These are phyloP conservation scores for Kalmanozyma brasiliensis DNA, from an alignment of 1,284 basidiomycete species.

Conservation along the genomic window DNA sequence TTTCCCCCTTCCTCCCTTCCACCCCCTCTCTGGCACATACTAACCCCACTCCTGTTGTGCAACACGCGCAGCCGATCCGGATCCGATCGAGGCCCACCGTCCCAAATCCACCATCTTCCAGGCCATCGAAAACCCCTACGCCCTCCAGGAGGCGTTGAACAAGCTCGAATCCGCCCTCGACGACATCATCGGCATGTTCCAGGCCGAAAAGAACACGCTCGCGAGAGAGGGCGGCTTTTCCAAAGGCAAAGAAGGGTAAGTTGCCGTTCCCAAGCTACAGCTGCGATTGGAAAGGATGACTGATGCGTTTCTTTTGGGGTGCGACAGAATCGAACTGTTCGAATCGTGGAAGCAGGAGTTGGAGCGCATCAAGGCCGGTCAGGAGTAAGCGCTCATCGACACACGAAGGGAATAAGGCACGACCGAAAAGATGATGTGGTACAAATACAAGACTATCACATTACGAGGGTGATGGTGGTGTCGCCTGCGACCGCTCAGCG, in stretches of 20 bases:
- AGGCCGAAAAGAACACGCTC: constrained; percentile 56
- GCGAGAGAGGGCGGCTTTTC: constrained; percentile 50
- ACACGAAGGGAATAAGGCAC: background rate
- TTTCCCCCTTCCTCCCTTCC: background rate
- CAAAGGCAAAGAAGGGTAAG: constrained; percentile 60
- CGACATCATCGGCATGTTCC: constrained; percentile 56
- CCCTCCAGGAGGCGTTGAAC: constrained; percentile 51
- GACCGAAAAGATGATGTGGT: background rate
- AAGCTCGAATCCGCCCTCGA: constrained; percentile 54
- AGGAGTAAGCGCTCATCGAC: constrained; percentile 15
- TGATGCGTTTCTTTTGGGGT: background rate
- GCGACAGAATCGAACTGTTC: constrained; percentile 44
- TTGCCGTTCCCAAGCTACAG: background rate
- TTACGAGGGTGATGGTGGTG: too few relatives aligned
- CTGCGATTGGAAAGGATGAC: background rate
- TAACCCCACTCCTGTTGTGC: background rate
- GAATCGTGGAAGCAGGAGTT: constrained; percentile 55
- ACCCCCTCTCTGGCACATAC: background rate
- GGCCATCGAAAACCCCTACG: constrained; percentile 61
- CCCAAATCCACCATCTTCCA: constrained; percentile 49
- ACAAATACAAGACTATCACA: constrained; percentile 10
- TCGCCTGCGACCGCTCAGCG: too few relatives aligned
- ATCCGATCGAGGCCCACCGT: constrained; percentile 31
- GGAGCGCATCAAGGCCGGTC: constrained; percentile 53
- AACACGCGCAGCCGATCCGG: constrained; percentile 20